phyloP scores from a whole-genome alignment of 1,284 basidiomycete species.

The Peniophora sp. region DNA sequence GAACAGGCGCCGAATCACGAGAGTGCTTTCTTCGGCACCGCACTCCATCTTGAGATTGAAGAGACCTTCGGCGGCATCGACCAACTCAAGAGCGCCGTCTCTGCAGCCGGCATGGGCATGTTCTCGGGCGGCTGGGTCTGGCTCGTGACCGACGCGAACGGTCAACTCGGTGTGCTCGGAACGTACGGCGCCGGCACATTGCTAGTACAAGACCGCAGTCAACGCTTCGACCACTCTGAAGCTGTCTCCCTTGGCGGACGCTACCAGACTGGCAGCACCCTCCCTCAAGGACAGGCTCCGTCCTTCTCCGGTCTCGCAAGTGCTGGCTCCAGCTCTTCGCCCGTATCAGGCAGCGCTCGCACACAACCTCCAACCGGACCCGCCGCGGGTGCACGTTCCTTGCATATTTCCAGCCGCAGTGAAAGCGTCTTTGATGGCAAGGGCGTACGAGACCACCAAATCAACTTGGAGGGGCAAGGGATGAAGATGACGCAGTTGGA shows the following conservation, averaged over 20 bases:
- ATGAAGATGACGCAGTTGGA: slow-evolving; percentile 5
- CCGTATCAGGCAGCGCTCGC: slow-evolving; percentile 22
- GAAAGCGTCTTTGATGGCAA: no score
- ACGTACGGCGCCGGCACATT: slow-evolving; percentile 90
- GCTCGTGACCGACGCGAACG: slow-evolving; percentile 68
- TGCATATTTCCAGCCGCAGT: slow-evolving; percentile 7
- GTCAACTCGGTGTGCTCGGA: slow-evolving; percentile 65
- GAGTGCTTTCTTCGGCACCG: slow-evolving; percentile 24
- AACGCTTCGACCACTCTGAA: slow-evolving; percentile 9
- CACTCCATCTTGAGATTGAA: slow-evolving; percentile 36
- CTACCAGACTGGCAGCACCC: slow-evolving; percentile 25
- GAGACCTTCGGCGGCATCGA: slow-evolving; percentile 55
- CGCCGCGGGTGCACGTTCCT: slow-evolving; percentile 18
- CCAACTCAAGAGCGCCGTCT: slow-evolving; percentile 71
- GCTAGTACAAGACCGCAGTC: slow-evolving; percentile 42
- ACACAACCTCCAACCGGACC: slow-evolving; percentile 15
- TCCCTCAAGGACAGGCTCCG: slow-evolving; percentile 3
- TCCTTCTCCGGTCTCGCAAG: not conserved
- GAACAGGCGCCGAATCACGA: slow-evolving; percentile 31
- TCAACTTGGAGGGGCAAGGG: slow-evolving; percentile 5
- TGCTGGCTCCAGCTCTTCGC: slow-evolving; percentile 17
- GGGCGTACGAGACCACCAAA: no score
- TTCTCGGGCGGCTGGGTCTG: slow-evolving; percentile 83
- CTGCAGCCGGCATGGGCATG: slow-evolving; percentile 72
- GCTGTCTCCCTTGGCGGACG: slow-evolving; percentile 14